Base-by-base conservation (phyloP, 1,139 yeast genomes). In the Kodamaea ohmeri region DNA sequence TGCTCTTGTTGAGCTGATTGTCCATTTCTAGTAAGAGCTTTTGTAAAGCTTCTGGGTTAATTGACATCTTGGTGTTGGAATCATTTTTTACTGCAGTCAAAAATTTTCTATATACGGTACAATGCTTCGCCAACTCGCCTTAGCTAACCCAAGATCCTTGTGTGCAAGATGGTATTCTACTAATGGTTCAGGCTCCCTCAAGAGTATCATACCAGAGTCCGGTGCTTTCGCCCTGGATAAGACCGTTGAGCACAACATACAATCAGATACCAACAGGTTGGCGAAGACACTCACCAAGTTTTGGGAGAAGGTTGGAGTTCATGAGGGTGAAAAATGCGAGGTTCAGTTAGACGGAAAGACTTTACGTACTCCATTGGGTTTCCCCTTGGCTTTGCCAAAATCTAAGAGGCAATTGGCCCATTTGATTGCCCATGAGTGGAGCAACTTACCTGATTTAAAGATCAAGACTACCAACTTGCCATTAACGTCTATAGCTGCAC, bases 401-500 rank as follows among this genome's bases (percentile, higher is more conserved):
- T 47, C 64, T 13, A 83, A 85, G 55, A 65, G 72, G 32, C 61
- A 76, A 16, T 66, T 92, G 47, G 96, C 97, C 0, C 71, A 80
- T 49, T 63, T 90, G 53, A 67, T 94, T 29, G 80, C 80, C 31
- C 89, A 88, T 54, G 99, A 92, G 63, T 94, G 98, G 98, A 73
- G 80, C 38, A 75, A 76, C 36, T 65, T 92, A 42, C 79, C 95
- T 1, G 73, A 76, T 40, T 70, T 83, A 46, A 78, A 83, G 46
- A 77, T 90, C 51, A 86, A 85, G 56, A 83, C 92, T 22, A 85
- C 84, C 55, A 69, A 87, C 17, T 71, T 92, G 36, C 97, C 97
- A 2, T 65, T 92, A 43, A 92, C 98, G 0, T 87, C 96, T 0
- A 61, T 92, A 37, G 83, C 86, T 1, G 80, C 97, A 1, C 73